phyloP scores from a whole-genome alignment of 371 early-diverging fungal species.

The Mucor sp. region DNA sequence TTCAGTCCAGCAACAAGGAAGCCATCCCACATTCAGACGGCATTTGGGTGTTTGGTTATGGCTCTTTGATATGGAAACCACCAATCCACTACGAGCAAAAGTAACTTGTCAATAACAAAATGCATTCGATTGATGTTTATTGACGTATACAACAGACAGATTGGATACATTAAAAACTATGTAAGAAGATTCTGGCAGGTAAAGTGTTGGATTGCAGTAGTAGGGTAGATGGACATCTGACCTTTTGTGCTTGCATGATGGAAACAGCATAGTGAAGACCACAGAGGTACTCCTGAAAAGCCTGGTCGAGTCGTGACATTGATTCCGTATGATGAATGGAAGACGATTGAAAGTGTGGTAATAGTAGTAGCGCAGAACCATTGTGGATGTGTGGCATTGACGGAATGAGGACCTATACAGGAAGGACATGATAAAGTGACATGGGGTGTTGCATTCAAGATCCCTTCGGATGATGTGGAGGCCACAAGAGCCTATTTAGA shows the following conservation, averaged over 20 bases:
- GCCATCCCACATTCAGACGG: conserved; percentile 19
- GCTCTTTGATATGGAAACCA: conserved; percentile 86
- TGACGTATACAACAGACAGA: conserved; percentile 36
- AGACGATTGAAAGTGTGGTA: conserved; percentile 44
- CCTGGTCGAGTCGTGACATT: conserved; percentile 94
- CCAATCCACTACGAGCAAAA: conserved; percentile 57
- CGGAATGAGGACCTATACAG: conserved; percentile 17
- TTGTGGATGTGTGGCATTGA: not conserved
- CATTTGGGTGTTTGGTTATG: conserved; percentile 92
- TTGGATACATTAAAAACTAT: conserved; percentile 81
- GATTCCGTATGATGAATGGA: conserved; percentile 71
- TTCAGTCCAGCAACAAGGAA: not conserved
- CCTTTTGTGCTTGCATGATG: not conserved
- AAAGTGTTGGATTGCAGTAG: not conserved
- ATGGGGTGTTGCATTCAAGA: conserved; percentile 90
- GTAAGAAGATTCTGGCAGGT: conserved; percentile 91
- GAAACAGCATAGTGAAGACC: conserved; percentile 76
- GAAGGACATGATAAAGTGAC: conserved; percentile 67
- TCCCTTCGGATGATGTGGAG: conserved; percentile 63
- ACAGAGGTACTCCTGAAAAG: conserved; percentile 82
- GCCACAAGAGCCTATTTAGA: conserved; percentile 78
- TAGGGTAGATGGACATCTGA: not conserved
- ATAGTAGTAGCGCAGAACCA: too few relatives aligned
- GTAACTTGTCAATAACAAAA: conserved; percentile 20
- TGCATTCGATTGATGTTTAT: conserved; percentile 1